Conservation (phyloP, 2,329 filamentous ascomycete genomes). For the Penicillium expansum region DNA sequence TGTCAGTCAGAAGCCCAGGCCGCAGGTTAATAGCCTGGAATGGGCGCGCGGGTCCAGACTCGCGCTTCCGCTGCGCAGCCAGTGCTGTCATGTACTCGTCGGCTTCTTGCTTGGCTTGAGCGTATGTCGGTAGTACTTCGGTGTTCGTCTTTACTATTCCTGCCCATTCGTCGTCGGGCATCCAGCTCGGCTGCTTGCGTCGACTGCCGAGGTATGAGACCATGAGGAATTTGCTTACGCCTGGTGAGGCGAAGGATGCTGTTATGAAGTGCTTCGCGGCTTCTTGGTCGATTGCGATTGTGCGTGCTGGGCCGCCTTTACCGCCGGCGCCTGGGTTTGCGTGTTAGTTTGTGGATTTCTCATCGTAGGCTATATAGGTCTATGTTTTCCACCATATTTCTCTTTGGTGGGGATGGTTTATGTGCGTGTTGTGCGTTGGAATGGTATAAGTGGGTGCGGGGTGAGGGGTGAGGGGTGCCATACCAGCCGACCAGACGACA, state of each 20-base stretch:
- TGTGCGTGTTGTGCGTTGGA: background rate
- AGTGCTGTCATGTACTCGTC: slow-evolving; percentile 55
- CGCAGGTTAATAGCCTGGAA: slow-evolving; percentile 54
- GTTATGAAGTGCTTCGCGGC: slow-evolving; percentile 56
- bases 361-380: background rate
- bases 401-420: background rate
- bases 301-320: slow-evolving; percentile 51
- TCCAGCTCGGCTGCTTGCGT: slow-evolving; percentile 50
- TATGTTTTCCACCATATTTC: background rate
- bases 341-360: background rate
- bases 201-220: slow-evolving; percentile 55
- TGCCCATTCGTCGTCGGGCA: slow-evolving; percentile 49
- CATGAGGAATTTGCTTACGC: slow-evolving; percentile 54
- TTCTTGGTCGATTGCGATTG: slow-evolving; percentile 53
- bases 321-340: slow-evolving; percentile 50
- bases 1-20: slow-evolving; percentile 51
- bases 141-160: slow-evolving; percentile 47
- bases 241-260: slow-evolving; percentile 46
- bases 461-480: slow-evolving; percentile 14
- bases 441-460: background rate
- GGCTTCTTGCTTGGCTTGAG: slow-evolving; percentile 54
- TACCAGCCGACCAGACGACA: slow-evolving; percentile 50
- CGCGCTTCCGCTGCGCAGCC: slow-evolving; percentile 33
- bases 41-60: slow-evolving; percentile 9
- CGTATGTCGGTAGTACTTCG: slow-evolving; percentile 52